Evolutionary conservation across 2,329 filamentous ascomycete species (phyloP).

Genomic region (Hirsutella rhossiliensis): DNA sequence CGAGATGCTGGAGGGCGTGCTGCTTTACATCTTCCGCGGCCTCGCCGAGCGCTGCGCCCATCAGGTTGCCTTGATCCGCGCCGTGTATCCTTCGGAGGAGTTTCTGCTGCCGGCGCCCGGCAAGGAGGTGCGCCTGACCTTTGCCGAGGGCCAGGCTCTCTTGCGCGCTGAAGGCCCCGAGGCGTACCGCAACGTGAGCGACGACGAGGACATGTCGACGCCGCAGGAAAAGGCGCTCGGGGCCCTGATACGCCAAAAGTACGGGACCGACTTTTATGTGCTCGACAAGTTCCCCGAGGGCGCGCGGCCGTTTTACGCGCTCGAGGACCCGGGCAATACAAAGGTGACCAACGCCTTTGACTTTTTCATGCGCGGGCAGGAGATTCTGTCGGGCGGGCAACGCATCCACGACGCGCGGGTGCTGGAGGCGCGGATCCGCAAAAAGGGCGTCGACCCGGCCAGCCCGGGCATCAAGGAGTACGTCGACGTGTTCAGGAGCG

Average conservation of each 20-base stretch:
- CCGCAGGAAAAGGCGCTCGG: conserved; percentile 85
- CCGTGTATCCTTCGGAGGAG: conserved; percentile 64
- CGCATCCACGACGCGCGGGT: conserved; percentile 72
- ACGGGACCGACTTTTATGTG: conserved; percentile 90
- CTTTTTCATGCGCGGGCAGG: conserved; percentile 78
- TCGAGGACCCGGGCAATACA: conserved; percentile 38
- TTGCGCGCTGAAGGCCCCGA: conserved; percentile 60
- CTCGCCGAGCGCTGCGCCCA: conserved; percentile 51
- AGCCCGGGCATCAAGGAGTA: conserved; percentile 76
- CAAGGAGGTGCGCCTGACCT: conserved; percentile 65
- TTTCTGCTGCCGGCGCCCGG: conserved; percentile 65
- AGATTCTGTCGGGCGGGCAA: conserved; percentile 85
- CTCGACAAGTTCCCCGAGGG: conserved; percentile 90
- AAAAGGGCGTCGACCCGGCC: conserved; percentile 69
- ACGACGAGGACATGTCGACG: conserved; percentile 71
- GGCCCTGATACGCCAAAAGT: conserved; percentile 74
- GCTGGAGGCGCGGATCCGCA: conserved; percentile 66
- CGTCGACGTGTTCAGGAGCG: conserved; percentile 67
- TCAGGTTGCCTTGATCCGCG: conserved; percentile 60
- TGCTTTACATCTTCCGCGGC: conserved; percentile 71
- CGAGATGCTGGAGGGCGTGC: conserved; percentile 58
- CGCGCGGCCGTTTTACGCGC: conserved; percentile 86
- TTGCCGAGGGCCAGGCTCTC: conserved; percentile 66
- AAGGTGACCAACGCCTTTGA: conserved; percentile 6
- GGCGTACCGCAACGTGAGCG: conserved; percentile 54